A percentile compares a stretch with the other conserved stretches of the same genome.
phyloP scores from a whole-genome alignment of 2,329 filamentous ascomycete species.

The Dothistroma septosporum region DNA sequence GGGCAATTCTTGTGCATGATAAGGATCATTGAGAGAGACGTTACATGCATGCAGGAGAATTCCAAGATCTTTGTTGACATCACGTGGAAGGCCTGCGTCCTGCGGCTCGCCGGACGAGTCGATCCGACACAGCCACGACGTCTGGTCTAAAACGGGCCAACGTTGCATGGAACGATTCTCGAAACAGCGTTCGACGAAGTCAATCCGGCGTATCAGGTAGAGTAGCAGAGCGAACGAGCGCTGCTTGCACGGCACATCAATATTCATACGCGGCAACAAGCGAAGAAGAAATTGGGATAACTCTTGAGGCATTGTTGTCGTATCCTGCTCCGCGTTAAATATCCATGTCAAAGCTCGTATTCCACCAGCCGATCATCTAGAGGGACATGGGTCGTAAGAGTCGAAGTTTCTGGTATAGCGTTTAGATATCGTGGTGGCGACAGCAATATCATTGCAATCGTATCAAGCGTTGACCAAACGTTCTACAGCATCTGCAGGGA shows the following conservation, averaged over 20 bases:
- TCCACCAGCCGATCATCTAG: not conserved
- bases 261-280: not conserved
- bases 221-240: constrained; percentile 1
- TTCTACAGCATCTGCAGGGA: constrained; percentile 8
- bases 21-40: no score
- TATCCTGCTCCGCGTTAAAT: not conserved
- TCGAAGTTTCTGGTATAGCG: constrained; percentile 5
- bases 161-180: constrained; percentile 2
- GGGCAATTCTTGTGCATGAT: no score
- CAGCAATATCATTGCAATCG: not conserved
- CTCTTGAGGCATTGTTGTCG: not conserved
- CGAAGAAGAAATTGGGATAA: not conserved
- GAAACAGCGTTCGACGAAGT: constrained; percentile 1
- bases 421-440: not conserved
- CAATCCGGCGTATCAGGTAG: constrained; percentile 5
- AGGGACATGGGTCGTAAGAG: constrained; percentile 3
- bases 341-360: constrained; percentile 5
- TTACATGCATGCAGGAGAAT: no score
- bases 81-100: not conserved
- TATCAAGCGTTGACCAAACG: not conserved
- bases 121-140: constrained; percentile 1
- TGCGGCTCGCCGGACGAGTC: not conserved
- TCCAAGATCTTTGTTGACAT: not conserved
- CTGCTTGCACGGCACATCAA: not conserved
- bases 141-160: not conserved